A percentile compares a stretch with the other conserved stretches of the same genome.
Conservation (phyloP, 257 asterid species). For the Ilex aquifolium region DNA sequence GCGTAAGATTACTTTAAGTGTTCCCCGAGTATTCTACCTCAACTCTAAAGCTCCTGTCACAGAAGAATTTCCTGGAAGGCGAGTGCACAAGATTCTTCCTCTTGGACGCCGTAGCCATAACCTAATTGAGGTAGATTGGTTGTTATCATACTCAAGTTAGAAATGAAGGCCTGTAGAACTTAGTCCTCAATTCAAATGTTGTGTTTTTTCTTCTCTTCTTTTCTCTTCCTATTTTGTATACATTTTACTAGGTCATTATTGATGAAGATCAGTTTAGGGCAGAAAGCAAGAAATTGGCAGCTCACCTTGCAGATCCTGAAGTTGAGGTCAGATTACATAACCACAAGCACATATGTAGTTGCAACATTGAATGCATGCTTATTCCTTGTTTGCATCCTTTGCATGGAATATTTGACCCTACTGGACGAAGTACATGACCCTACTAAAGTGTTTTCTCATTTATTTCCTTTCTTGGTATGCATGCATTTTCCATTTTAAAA, state of each 20-base stretch:
- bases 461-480: too few species aligned
- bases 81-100: constrained; percentile 86
- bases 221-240: not conserved
- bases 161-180: too few species aligned
- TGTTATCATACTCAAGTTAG: too few species aligned
- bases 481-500: too few species aligned
- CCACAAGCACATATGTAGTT: constrained; percentile 8
- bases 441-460: too few species aligned
- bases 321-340: constrained; percentile 59
- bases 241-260: constrained; percentile 51
- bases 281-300: constrained; percentile 83
- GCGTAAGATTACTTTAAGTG: constrained; percentile 68
- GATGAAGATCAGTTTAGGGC: constrained; percentile 85
- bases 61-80: constrained; percentile 95
- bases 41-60: constrained; percentile 94
- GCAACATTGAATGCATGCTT: constrained; percentile 1
- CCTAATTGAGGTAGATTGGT: constrained; percentile 66
- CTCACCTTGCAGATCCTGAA: constrained; percentile 99
- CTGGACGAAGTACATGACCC: too few species aligned
- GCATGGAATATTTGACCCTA: too few species aligned
- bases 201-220: constrained; percentile 8
- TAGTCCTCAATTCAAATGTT: not conserved
- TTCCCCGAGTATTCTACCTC: constrained; percentile 86
- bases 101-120: constrained; percentile 82
- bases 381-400: too few species aligned